Evolutionary conservation across 1,284 basidiomycete species (phyloP).

Genomic region (Trichosporon faecale): DNA sequence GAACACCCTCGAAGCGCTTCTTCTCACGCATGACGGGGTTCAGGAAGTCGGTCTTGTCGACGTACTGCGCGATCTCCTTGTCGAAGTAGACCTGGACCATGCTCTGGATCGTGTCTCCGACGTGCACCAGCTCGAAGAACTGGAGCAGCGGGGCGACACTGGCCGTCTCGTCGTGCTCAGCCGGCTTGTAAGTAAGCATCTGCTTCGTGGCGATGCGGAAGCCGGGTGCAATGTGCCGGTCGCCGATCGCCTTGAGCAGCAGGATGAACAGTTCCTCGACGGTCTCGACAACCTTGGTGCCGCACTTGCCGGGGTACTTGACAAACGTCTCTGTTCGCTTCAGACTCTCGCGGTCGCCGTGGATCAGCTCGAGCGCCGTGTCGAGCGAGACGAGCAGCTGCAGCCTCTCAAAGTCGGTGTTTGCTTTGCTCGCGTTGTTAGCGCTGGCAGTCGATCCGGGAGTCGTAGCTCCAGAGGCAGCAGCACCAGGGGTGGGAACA

Average conservation of each 20-base stretch:
- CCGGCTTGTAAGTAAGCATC: constrained; percentile 82
- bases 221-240: constrained; percentile 78
- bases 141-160: constrained; percentile 87
- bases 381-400: constrained; percentile 89
- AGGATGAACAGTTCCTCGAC: constrained; percentile 90
- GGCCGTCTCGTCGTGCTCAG: constrained; percentile 71
- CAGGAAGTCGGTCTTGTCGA: constrained; percentile 88
- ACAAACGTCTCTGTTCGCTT: constrained; percentile 89
- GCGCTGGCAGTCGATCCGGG: constrained; percentile 17
- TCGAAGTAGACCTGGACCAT: constrained; percentile 99
- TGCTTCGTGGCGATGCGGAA: constrained; percentile 79
- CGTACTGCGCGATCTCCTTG: constrained; percentile 83
- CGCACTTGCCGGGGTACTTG: constrained; percentile 77
- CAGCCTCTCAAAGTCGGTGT: constrained; percentile 59
- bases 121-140: constrained; percentile 95
- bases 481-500: not conserved
- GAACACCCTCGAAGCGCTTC: constrained; percentile 84
- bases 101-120: constrained; percentile 94
- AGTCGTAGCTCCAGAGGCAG: constrained; percentile 9
- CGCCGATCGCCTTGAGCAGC: constrained; percentile 71
- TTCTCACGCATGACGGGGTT: constrained; percentile 93
- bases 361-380: constrained; percentile 84
- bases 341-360: constrained; percentile 81
- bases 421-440: constrained; percentile 3
- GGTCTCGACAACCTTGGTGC: constrained; percentile 75